These are phyloP conservation scores for Phanerochaete carnosa DNA, from an alignment of 768 basidiomycete genomes.

Conservation along the genomic window DNA sequence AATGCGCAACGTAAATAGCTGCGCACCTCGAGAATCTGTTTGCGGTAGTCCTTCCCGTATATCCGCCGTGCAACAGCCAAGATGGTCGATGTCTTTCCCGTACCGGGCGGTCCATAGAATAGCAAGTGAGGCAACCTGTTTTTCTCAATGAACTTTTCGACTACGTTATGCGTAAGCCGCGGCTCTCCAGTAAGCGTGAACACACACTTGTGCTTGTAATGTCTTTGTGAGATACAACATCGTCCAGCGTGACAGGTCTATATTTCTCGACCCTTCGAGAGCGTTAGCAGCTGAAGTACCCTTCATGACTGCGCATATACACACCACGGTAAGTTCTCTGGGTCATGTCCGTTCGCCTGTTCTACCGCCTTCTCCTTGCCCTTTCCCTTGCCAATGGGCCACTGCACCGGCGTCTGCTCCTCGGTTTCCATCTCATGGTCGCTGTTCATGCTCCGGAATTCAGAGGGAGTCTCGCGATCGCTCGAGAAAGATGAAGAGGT, in stretches of 20 bases:
- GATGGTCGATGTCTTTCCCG: conserved; percentile 97
- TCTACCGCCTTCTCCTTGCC: conserved; percentile 69
- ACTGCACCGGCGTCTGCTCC: conserved; percentile 32
- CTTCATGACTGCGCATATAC: conserved; percentile 17
- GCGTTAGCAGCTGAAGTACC: background rate
- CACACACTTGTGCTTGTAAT: conserved; percentile 89
- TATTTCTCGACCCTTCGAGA: conserved; percentile 94
- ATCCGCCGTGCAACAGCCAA: conserved; percentile 92
- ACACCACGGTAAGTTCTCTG: conserved; percentile 83
- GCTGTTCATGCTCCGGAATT: conserved; percentile 43
- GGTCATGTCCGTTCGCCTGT: conserved; percentile 18
- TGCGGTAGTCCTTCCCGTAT: conserved; percentile 82
- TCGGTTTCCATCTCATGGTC: conserved; percentile 58
- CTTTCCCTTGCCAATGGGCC: conserved; percentile 23
- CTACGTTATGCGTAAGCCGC: conserved; percentile 38
- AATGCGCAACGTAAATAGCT: background rate
- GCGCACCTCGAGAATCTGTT: conserved; percentile 90
- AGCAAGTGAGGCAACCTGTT: conserved; percentile 92
- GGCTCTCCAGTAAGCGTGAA: background rate
- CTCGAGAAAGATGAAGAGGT: background rate
- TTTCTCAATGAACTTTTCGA: conserved; percentile 95
- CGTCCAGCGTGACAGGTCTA: conserved; percentile 84
- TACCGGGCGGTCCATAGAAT: conserved; percentile 98
- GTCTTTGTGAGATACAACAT: conserved; percentile 96
- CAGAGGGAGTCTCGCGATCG: background rate